Evolutionary conservation across 225 moss, liverwort and hornwort species (phyloP), one percentile per base, ranked within the genome.

Genomic region (Thuidium tamariscinum): DNA sequence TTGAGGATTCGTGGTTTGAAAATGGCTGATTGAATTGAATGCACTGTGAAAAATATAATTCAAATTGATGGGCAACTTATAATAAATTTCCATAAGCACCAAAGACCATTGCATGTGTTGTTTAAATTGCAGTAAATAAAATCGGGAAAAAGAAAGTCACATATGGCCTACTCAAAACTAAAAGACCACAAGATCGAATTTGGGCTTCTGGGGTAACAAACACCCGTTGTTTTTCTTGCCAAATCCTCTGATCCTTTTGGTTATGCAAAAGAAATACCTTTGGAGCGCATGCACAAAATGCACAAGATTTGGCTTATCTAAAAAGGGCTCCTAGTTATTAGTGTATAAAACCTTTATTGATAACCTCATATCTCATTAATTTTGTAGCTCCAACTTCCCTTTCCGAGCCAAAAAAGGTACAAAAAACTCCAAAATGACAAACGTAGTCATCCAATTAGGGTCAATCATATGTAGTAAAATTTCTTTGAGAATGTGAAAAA

Each of bases 401-500:
- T 37, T 36, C 10, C 0, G 18, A 2, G 5, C n/a, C 5, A 10
- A 16, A 9, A 16, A n/a, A 65, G 6, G 3, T 18, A 11, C 0
- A 2, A 20, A 65, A 65, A 1, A 8, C 9, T 65, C n/a, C 2
- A 11, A n/a, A n/a, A 65, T 34, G n/a, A 10, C 5, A 65, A 21
- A 36, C 11, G 12, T 37, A 37, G 6, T 37, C 7, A 67, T 22
- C 3, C 22, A 67, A 67, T 37, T 0, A 37, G 1, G 21, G 12
- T 3, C 21, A 36, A 10, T 21, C 3, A 65, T 12, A 11, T 21
- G 66, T 22, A 37, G 7, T 22, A 36, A 67, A 37, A 21, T 67
- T 67, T 36, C 7, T 66, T 66, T 66, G 11, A 36, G 21, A 36
- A 36, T 66, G 21, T 37, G 22, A 67, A 67, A 13, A 67, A 39